Base-by-base conservation (phyloP, 192 early-diverging fungal genomes). In the Kappamyces sp. region DNA sequence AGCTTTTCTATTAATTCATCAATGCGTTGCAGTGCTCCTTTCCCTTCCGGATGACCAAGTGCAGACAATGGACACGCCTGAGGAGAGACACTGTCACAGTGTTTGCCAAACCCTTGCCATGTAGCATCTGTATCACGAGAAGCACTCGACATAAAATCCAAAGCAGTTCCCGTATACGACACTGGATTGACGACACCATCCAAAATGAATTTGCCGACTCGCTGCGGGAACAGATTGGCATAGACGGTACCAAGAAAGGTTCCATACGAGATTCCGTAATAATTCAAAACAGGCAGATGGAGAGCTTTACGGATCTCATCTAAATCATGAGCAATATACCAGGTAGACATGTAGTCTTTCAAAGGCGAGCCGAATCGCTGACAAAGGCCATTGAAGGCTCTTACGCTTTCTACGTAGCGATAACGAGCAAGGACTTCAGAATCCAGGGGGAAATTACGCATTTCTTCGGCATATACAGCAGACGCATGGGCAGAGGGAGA, bases 171-270 rank as follows among this genome's bases (percentile, higher is more conserved):
- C 6, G 57, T 42, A 49, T 45, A 70, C 15, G 60, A 52, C 34
- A 11, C 42, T n/a, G 72, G 63, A 48, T 70, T 64, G 1, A 59
- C 65, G 0, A 74, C 66, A 32, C 75, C 75, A 45, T 77, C 75
- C 12, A 77, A 48, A n/a, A 77, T 61, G 9, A 77, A 48, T 15
- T 64, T 61, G n/a, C 72, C 72, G 9, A 74, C 66, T 38, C 53
- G 49, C n/a, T 77, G 52, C 36, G 75, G 75, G 48, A 77, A 77
- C 75, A 77, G 74, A 60, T 77, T 77, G 38, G 62, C 61, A 50
- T 69, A 74, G 2, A 69, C 69, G 3, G 57, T 61, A 9, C 75
- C 75, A 1, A 77, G 55, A 22, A 72, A 59, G 15, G 74, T 67
- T 5, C 74, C 71, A 54, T 77, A 77, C 5, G 61, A 67, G 49